Evolutionary conservation across 2,329 filamentous ascomycete genomes (phyloP), one percentile per base, ranked within the genome.

Genomic region (Talaromyces funiculosus): DNA sequence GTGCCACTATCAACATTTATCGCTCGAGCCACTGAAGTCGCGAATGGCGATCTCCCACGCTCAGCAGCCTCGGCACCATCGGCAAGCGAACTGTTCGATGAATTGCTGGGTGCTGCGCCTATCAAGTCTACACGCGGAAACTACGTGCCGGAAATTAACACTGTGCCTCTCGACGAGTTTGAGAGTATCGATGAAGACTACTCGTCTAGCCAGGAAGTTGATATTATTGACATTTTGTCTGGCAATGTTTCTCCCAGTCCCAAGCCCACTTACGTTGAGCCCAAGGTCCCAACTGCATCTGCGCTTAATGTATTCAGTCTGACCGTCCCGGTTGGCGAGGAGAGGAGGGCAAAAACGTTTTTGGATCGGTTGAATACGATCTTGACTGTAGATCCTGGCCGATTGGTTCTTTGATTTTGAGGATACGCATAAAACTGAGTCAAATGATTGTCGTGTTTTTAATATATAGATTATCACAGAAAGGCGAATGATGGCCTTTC

Each of bases 1-100:
- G 80, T 97, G 53, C 92, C 93, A 14, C 80, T 97, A 4, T 90
- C 90, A 2, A 91, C 89, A 12, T 96, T 97, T 78, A 86, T 99
- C 72, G 83, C 86, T 59, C 88, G 92, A 58, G 94, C 94, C 42
- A 84, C 90, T 42, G 88, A 94, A 69, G 78, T 96, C 26, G 94
- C 94, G 62, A 97, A 97, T 76, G 88, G 94, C 64, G 86, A 89
- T 49, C 84, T 97, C 7, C 93, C 93, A 2, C 79, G 83, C 29
- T 84, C 86, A 4, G 81, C 85, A 62, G 79, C 80, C 63, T 81
- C 83, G 49, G 82, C 86, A 70, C 88, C 88, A 14, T 87, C 89
- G 0, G 80, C 88, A 37, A 85, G 92, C 70, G 91, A 96, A 72
- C 84, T 99, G 12, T 97, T 97, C 77, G 87, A 97, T 72, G 86